Percentiles rank a stretch among this genome's conserved stretches.
These are phyloP conservation scores for Aspergillus campestris DNA, from an alignment of 495 filamentous ascomycete species.

Conservation along the genomic window DNA sequence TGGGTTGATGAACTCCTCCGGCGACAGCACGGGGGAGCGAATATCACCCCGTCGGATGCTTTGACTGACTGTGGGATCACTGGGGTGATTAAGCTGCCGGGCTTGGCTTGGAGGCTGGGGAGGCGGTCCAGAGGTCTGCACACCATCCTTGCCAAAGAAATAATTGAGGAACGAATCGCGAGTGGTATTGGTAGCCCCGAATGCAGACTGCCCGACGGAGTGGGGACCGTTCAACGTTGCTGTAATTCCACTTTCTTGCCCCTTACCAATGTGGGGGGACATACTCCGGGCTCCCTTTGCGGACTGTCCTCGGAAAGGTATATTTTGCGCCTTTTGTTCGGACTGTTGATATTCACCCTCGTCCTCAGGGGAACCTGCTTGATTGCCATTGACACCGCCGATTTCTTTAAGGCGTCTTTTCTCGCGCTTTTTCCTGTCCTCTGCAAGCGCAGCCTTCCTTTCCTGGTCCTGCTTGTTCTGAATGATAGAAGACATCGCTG, in stretches of 20 bases:
- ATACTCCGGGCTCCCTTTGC: slow-evolving; percentile 61
- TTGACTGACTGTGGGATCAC: slow-evolving; percentile 75
- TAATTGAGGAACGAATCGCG: slow-evolving; percentile 95
- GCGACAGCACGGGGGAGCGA: slow-evolving; percentile 28
- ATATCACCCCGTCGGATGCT: slow-evolving; percentile 70
- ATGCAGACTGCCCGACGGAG: slow-evolving; percentile 53
- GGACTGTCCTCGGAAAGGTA: slow-evolving; percentile 52
- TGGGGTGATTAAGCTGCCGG: slow-evolving; percentile 62
- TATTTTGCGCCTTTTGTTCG: slow-evolving; percentile 37
- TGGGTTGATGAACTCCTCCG: slow-evolving; percentile 34
- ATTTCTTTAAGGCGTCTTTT: slow-evolving; percentile 73
- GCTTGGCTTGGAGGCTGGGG: slow-evolving; percentile 33
- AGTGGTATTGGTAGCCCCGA: slow-evolving; percentile 43
- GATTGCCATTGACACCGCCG: slow-evolving; percentile 63
- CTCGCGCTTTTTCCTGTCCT: slow-evolving; percentile 79
- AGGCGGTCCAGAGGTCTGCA: slow-evolving; percentile 30
- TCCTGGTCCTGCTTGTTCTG: slow-evolving; percentile 90
- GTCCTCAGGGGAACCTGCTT: slow-evolving; percentile 62
- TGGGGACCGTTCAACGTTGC: slow-evolving; percentile 60
- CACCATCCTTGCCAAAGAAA: slow-evolving; percentile 93
- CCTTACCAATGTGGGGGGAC: slow-evolving; percentile 68
- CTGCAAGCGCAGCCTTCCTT: slow-evolving; percentile 64
- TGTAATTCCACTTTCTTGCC: slow-evolving; percentile 49
- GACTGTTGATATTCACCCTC: slow-evolving; percentile 47
- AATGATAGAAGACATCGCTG: slow-evolving; percentile 96